Evolutionary conservation across 345 rosid genomes (phyloP).

Genomic region (Eucalyptus erythrocorys): DNA sequence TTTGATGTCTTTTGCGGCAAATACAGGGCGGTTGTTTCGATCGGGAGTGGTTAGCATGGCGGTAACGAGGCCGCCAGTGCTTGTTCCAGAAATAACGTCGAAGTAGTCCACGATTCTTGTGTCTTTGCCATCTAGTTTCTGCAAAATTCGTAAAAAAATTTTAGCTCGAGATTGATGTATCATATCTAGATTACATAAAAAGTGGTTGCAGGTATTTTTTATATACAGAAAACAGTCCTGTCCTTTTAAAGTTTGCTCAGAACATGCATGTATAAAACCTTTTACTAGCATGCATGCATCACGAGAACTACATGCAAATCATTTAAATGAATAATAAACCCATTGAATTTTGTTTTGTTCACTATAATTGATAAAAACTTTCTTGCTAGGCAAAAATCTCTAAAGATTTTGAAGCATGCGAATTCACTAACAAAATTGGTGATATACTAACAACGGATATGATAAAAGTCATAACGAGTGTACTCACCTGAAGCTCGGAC

Average conservation of each 20-base stretch:
- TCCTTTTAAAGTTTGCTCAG: background rate
- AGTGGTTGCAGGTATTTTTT: background rate
- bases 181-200: background rate
- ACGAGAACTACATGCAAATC: background rate
- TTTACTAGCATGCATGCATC: background rate
- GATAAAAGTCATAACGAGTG: background rate
- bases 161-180: background rate
- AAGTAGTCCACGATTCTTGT: conserved; percentile 29
- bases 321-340: background rate
- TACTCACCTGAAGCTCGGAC: conserved; percentile 16
- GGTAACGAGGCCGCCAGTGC: conserved; percentile 28
- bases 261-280: background rate
- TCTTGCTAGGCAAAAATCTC: background rate
- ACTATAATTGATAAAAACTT: background rate
- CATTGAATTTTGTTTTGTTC: background rate
- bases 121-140: conserved; percentile 21
- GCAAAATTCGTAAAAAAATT: background rate
- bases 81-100: conserved; percentile 22
- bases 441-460: background rate
- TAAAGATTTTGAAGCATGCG: background rate
- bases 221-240: conserved; percentile 3
- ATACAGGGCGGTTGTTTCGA: conserved; percentile 16
- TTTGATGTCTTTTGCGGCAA: conserved; percentile 26
- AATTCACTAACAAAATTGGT: background rate
- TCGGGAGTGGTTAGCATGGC: conserved; percentile 24